These are phyloP conservation scores for Fagopyrum tataricum DNA, from an alignment of 148 eudicot species.

Conservation along the genomic window DNA sequence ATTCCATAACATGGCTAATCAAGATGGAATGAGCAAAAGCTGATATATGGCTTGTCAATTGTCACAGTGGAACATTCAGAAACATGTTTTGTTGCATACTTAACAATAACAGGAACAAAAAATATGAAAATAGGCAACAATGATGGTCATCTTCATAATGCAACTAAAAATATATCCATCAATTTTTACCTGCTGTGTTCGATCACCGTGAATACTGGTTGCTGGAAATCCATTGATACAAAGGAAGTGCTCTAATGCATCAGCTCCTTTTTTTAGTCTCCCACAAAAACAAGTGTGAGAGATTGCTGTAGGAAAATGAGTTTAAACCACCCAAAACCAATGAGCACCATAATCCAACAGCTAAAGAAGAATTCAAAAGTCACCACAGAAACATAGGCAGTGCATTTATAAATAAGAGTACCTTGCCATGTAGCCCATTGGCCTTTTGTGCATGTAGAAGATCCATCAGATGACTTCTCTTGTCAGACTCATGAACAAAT, in stretches of 20 bases:
- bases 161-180: background rate
- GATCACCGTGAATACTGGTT: constrained; percentile 85
- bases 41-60: background rate
- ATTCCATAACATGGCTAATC: background rate
- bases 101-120: background rate
- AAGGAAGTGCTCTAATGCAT: constrained; percentile 67
- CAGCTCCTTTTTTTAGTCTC: constrained; percentile 87
- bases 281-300: constrained; percentile 73
- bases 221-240: constrained; percentile 66
- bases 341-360: background rate
- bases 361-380: background rate
- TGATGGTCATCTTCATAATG: background rate
- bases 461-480: constrained; percentile 82
- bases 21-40: background rate
- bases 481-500: constrained; percentile 63
- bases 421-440: constrained; percentile 57
- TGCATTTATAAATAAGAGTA: constrained; percentile 15
- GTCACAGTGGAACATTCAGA: background rate
- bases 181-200: constrained; percentile 62
- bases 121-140: background rate
- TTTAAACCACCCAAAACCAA: background rate
- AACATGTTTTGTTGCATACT: background rate
- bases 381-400: background rate
- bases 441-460: constrained; percentile 71
- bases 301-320: constrained; percentile 42